These are phyloP conservation scores for Rhodomyrtus psidioides DNA, from an alignment of 441 rosid genomes.

Conservation along the genomic window DNA sequence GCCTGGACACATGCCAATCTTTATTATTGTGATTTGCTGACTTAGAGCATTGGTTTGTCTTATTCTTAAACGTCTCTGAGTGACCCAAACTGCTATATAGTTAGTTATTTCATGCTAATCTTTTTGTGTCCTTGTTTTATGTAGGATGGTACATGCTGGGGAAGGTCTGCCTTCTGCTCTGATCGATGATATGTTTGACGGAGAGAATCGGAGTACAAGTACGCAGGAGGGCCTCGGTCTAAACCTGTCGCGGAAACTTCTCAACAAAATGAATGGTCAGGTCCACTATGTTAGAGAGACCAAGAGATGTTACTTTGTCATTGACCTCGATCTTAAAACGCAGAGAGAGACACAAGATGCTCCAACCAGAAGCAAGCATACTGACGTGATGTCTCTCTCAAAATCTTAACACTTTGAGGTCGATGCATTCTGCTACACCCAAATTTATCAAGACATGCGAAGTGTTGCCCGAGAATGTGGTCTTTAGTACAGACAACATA, in stretches of 20 bases:
- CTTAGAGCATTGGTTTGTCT: neutral
- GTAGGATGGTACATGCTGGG: constrained; percentile 76
- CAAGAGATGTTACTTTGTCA: constrained; percentile 43
- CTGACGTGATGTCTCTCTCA: neutral
- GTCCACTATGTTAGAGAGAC: constrained; percentile 55
- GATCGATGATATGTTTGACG: constrained; percentile 52
- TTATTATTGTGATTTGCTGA: neutral
- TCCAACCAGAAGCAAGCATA: constrained; percentile 15
- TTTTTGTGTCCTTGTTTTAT: neutral
- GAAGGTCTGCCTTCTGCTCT: constrained; percentile 53
- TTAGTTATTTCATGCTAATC: neutral
- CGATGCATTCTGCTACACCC: neutral
- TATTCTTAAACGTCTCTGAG: neutral
- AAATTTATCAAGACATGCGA: neutral
- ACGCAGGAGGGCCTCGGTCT: constrained; percentile 63
- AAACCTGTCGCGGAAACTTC: constrained; percentile 52
- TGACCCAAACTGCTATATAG: neutral
- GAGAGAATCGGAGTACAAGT: constrained; percentile 27
- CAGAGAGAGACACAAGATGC: constrained; percentile 17
- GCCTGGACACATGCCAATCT: neutral
- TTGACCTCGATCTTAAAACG: constrained; percentile 45
- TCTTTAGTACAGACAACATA: neutral
- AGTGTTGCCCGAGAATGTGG: neutral
- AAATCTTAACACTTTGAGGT: neutral
- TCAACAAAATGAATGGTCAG: constrained; percentile 55